phyloP scores from a whole-genome alignment of 2,329 filamentous ascomycete species.

The Paramyrothecium roridum region DNA sequence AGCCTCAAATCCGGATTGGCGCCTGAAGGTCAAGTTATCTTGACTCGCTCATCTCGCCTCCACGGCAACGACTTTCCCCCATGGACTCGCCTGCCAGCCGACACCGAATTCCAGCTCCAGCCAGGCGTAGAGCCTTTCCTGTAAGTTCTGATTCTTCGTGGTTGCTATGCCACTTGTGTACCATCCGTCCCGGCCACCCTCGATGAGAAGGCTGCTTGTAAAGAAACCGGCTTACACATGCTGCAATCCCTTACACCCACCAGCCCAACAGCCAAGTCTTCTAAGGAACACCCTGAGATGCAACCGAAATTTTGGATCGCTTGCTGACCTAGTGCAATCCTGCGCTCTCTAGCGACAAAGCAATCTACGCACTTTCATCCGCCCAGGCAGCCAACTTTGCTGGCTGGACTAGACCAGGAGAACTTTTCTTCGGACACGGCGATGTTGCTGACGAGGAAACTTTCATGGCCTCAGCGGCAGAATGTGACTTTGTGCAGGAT shows the following conservation, averaged over 20 bases:
- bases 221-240: too few species aligned
- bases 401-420: conserved; percentile 75
- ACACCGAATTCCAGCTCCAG: conserved; percentile 57
- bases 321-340: conserved; percentile 2
- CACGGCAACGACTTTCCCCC: conserved; percentile 82
- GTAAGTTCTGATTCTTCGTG: conserved; percentile 40
- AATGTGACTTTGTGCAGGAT: conserved; percentile 88
- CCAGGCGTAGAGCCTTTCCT: conserved; percentile 54
- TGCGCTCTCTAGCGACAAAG: conserved; percentile 56
- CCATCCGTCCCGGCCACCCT: too few species aligned
- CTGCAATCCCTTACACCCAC: too few species aligned
- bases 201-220: too few species aligned
- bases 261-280: too few species aligned
- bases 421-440: conserved; percentile 46
- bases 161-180: not conserved
- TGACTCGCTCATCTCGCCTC: conserved; percentile 74
- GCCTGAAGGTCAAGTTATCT: conserved; percentile 36
- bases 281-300: too few species aligned
- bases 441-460: conserved; percentile 28
- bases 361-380: conserved; percentile 68
- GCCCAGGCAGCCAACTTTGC: conserved; percentile 74
- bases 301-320: not conserved
- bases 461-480: conserved; percentile 54
- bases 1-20: conserved; percentile 57
- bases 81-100: conserved; percentile 66